phyloP scores from a whole-genome alignment of 108 stramenopile genomes.

The Nitzschia palea region DNA sequence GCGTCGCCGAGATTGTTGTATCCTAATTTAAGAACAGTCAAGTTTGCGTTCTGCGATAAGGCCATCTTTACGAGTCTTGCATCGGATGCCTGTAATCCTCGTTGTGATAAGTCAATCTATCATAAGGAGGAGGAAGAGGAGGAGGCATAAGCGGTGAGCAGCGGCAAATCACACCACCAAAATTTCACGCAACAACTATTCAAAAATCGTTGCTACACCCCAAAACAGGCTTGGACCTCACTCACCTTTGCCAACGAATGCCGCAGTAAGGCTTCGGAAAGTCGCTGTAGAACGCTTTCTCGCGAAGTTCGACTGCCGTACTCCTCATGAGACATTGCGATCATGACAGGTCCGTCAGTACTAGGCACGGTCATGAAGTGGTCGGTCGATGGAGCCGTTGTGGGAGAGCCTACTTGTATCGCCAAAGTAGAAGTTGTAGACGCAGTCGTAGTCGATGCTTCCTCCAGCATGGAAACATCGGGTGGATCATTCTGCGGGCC shows the following conservation, averaged over 20 bases:
- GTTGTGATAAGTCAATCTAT: slow-evolving; percentile 83
- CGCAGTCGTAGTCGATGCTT: neutral
- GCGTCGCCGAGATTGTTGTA: slow-evolving; percentile 79
- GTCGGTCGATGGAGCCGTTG: neutral
- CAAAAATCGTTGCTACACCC: no score
- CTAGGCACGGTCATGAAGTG: no score
- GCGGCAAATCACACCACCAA: no score
- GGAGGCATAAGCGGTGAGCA: neutral
- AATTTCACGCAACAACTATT: no score
- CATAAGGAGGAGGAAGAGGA: neutral
- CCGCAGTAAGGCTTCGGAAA: slow-evolving; percentile 62
- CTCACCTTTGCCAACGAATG: slow-evolving; percentile 54
- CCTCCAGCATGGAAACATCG: slow-evolving; percentile 7
- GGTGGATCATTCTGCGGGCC: slow-evolving; percentile 5
- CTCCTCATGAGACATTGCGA: slow-evolving; percentile 12
- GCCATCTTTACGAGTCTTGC: slow-evolving; percentile 72
- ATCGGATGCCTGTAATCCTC: slow-evolving; percentile 62
- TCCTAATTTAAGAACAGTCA: slow-evolving; percentile 77
- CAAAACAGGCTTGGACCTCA: no score
- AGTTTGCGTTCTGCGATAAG: slow-evolving; percentile 67
- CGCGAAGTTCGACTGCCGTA: slow-evolving; percentile 35
- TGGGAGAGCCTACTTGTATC: neutral
- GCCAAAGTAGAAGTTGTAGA: neutral
- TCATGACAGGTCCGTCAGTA: neutral
- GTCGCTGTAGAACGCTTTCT: slow-evolving; percentile 54